phyloP scores from a whole-genome alignment of 2,329 filamentous ascomycete genomes.

The Pseudogymnoascus sp. region DNA sequence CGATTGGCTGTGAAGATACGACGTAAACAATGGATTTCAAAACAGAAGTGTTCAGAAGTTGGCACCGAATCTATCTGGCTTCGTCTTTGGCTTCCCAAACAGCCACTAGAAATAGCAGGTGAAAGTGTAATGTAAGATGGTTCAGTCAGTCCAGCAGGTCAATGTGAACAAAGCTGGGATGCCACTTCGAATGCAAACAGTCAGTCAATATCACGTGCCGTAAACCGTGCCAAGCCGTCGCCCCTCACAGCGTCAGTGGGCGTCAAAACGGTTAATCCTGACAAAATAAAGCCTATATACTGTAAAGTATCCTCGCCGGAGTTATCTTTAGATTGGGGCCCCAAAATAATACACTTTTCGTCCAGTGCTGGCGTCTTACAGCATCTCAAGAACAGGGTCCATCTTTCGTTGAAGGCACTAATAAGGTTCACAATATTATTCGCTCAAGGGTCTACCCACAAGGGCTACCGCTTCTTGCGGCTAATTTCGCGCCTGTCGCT shows the following conservation, averaged over 20 bases:
- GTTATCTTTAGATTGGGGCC: background rate
- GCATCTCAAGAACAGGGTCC: background rate
- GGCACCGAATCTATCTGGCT: background rate
- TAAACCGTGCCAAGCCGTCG: background rate
- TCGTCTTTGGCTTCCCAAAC: background rate
- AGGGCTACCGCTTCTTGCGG: background rate
- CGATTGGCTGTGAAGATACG: background rate
- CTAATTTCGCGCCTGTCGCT: conserved; percentile 2
- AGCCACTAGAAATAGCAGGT: background rate
- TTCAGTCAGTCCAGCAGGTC: background rate
- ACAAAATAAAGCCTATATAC: background rate
- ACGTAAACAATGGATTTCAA: background rate
- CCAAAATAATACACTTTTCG: background rate
- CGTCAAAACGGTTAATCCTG: background rate
- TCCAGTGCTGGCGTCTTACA: background rate
- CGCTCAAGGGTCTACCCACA: conserved; percentile 5
- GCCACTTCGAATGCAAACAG: background rate
- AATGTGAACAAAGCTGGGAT: background rate
- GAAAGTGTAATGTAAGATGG: background rate
- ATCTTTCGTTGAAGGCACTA: background rate
- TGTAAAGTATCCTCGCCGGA: background rate
- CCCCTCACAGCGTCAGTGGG: background rate
- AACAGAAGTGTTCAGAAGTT: background rate
- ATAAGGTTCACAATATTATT: background rate
- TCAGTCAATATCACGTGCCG: background rate